A percentile compares a stretch with the other conserved stretches of the same genome.
Conservation (phyloP, 768 basidiomycete genomes). For the Pisolithus orientalis region DNA sequence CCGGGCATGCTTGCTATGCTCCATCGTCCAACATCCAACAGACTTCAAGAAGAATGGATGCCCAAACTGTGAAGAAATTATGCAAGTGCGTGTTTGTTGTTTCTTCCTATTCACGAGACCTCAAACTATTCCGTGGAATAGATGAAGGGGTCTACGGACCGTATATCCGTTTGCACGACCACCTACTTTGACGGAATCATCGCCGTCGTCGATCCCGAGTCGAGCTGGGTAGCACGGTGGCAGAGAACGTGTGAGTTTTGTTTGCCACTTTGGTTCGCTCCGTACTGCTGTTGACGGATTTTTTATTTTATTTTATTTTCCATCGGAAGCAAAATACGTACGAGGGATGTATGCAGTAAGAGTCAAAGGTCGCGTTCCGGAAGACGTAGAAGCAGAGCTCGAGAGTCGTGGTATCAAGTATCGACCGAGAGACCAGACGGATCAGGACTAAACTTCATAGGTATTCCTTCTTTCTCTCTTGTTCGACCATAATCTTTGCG, state of each 20-base stretch:
- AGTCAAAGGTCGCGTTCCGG: no score
- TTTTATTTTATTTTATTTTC: background rate
- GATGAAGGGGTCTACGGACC: conserved; percentile 86
- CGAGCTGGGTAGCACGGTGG: conserved; percentile 95
- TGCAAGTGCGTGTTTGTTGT: conserved; percentile 56
- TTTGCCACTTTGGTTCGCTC: background rate
- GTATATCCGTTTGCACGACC: conserved; percentile 82
- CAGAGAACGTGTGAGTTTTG: conserved; percentile 76
- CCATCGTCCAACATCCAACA: conserved; percentile 73
- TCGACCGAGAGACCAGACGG: conserved; percentile 74
- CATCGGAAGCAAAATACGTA: conserved; percentile 69
- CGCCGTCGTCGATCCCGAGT: conserved; percentile 76
- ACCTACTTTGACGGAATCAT: conserved; percentile 91
- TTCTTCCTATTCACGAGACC: background rate
- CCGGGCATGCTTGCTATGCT: conserved; percentile 60
- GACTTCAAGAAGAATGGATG: conserved; percentile 88
- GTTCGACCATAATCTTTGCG: no score
- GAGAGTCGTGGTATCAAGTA: conserved; percentile 57
- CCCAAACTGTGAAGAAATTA: conserved; percentile 94
- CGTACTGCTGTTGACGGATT: conserved; percentile 2
- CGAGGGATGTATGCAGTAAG: conserved; percentile 92
- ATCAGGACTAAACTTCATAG: conserved; percentile 47
- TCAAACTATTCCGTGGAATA: conserved; percentile 27
- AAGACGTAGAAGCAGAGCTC: no score
- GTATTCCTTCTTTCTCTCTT: no score